Percentiles rank a stretch among this genome's conserved stretches.
Conservation (phyloP, 2,329 filamentous ascomycete species). For the Calonectria pseudoreteaudii region DNA sequence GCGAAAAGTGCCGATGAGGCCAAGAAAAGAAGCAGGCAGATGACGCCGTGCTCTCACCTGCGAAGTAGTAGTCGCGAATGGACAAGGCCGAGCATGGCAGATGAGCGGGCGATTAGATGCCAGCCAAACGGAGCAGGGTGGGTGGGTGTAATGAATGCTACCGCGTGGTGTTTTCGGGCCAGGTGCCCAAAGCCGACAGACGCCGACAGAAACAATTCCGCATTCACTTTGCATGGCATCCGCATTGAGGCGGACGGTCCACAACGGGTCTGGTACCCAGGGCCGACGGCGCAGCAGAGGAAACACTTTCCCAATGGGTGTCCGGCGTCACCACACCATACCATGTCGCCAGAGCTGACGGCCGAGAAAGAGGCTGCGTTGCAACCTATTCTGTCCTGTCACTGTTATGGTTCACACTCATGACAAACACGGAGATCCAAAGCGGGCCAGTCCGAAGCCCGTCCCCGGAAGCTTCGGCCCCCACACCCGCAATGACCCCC, state of each 20-base stretch:
- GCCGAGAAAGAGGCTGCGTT: background rate
- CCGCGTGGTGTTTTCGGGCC: conserved; percentile 17
- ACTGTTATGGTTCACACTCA: conserved; percentile 3
- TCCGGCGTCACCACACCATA: background rate
- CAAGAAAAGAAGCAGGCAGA: background rate
- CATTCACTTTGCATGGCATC: conserved; percentile 4
- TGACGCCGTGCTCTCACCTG: background rate
- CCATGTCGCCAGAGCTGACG: background rate
- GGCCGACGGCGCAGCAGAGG: background rate
- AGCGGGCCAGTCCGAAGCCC: conserved; percentile 29
- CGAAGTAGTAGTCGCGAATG: background rate
- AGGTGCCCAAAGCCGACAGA: conserved; percentile 13
- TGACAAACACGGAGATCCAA: conserved; percentile 20
- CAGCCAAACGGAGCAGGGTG: background rate
- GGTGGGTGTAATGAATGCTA: conserved; percentile 1
- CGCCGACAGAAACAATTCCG: conserved; percentile 9
- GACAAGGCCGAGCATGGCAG: background rate
- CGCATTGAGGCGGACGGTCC: conserved; percentile 10
- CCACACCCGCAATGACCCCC: background rate
- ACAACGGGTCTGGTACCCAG: conserved; percentile 15
- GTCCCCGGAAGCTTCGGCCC: conserved; percentile 15
- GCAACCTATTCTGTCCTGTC: conserved; percentile 1
- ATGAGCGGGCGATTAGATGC: conserved; percentile 11
- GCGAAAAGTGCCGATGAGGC: background rate
- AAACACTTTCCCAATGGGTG: background rate